phyloP scores from a whole-genome alignment of 2,329 filamentous ascomycete genomes.

The Alternaria postmessia region DNA sequence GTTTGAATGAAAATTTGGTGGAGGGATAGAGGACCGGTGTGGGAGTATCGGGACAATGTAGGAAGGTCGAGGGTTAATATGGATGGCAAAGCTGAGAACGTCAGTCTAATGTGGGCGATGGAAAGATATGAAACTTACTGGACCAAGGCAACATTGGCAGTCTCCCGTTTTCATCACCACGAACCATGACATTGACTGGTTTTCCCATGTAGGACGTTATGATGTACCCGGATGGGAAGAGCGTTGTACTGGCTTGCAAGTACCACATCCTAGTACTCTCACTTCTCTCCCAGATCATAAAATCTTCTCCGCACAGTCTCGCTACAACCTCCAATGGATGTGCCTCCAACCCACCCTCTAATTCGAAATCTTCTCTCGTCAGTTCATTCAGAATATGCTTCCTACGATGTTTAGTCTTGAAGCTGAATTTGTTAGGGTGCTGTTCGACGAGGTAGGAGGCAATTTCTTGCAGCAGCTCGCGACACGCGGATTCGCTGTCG shows the following conservation, averaged over 20 bases:
- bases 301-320: slow-evolving; percentile 61
- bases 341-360: slow-evolving; percentile 35
- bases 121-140: slow-evolving; percentile 45
- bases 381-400: slow-evolving; percentile 52
- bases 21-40: slow-evolving; percentile 32
- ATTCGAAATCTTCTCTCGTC: slow-evolving; percentile 54
- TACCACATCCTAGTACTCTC: slow-evolving; percentile 58
- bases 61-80: slow-evolving; percentile 20
- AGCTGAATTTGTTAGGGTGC: slow-evolving; percentile 56
- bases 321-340: slow-evolving; percentile 61
- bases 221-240: slow-evolving; percentile 63
- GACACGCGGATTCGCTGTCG: slow-evolving; percentile 56
- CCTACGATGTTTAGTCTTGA: slow-evolving; percentile 16
- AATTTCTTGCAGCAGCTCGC: slow-evolving; percentile 58
- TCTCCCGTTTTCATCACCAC: slow-evolving; percentile 50
- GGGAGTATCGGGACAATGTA: slow-evolving; percentile 51
- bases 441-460: slow-evolving; percentile 55
- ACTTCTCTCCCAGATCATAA: slow-evolving; percentile 58
- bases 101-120: not conserved
- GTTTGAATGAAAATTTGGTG: slow-evolving; percentile 62
- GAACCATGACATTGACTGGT: slow-evolving; percentile 56
- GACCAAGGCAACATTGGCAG: slow-evolving; percentile 60
- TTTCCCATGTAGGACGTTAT: slow-evolving; percentile 59
- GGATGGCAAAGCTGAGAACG: slow-evolving; percentile 20
- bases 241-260: slow-evolving; percentile 60